These are phyloP conservation scores for Chlorophyllum brunneum DNA, from an alignment of 768 basidiomycete species.

Conservation along the genomic window DNA sequence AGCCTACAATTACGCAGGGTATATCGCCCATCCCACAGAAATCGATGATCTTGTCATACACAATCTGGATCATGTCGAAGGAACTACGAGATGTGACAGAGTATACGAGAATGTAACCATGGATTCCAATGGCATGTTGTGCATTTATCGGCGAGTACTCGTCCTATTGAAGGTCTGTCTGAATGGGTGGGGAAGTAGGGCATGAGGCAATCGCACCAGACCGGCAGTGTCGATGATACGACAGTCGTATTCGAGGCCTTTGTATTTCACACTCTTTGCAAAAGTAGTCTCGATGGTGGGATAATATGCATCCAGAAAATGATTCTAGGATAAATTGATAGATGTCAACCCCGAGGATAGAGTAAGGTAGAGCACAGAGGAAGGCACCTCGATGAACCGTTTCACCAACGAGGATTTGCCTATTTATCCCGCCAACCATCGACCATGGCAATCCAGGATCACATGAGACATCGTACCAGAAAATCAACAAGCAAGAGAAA, in stretches of 20 bases:
- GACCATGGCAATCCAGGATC: conserved; percentile 8
- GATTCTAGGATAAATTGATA: no score
- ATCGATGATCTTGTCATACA: conserved; percentile 95
- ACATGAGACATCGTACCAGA: background rate
- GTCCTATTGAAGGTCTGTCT: conserved; percentile 43
- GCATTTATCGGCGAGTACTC: conserved; percentile 93
- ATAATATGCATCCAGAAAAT: conserved; percentile 90
- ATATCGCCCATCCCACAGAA: conserved; percentile 85
- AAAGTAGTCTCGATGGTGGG: conserved; percentile 92
- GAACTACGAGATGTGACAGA: conserved; percentile 85
- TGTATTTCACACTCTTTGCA: conserved; percentile 81
- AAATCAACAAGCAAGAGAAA: background rate
- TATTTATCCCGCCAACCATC: conserved; percentile 26
- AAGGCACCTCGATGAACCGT: conserved; percentile 77
- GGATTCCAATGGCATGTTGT: conserved; percentile 94
- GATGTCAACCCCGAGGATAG: no score
- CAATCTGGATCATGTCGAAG: conserved; percentile 92
- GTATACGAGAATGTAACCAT: conserved; percentile 96
- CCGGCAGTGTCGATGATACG: conserved; percentile 98
- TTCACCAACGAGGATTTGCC: conserved; percentile 96
- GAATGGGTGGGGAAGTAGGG: background rate
- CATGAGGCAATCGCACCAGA: conserved; percentile 56
- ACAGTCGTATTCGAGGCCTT: conserved; percentile 90
- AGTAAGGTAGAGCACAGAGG: background rate
- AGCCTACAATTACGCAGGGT: conserved; percentile 92